Base-by-base conservation (phyloP, 1,139 yeast genomes). In the Candida buenavistaensis region DNA sequence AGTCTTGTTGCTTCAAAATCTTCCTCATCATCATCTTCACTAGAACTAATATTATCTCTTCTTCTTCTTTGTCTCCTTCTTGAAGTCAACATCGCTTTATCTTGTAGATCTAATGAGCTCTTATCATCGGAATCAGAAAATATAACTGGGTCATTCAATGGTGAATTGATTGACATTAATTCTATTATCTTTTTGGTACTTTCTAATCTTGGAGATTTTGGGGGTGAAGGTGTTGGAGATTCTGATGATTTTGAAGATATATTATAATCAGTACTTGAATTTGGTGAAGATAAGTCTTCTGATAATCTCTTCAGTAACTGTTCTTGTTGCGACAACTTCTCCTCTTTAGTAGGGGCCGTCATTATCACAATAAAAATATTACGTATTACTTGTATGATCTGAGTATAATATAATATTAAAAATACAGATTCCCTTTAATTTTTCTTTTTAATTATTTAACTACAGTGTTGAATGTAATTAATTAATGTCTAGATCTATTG, bases 91-190 rank as follows among this genome's bases (percentile, higher is more conserved):
- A 16, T n/a, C 3, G 16, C 26, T 16, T 25, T 14, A 5, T 33
- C 25, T 23, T 36, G 38, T 24, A 48, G 38, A n/a, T 55, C 59
- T 8, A 61, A 40, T 5, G 68, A 63, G 39, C 61, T 55, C 38
- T 57, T 67, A 3, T 58, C 59, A 34, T 67, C 73, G 0, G 71
- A 64, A 40, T 67, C 73, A 0, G 71, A 62, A 40, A 54, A 64
- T 8, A 67, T 47, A 14, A 58, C 70, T 35, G 51, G 54, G 10
- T 65, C 72, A 35, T 64, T 39, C 37, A 28, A 20, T 26, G 24
- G 30, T 12, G 22, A 19, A 13, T 23, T 15, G 5, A 30, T 7
- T 19, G 24, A 17, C 33, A 35, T 30, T 28, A 26, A 17, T n/a
- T 24, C 24, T 13, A 30, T 13, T 13, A 30, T 24, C 13, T 30